Evolutionary conservation across 2,329 filamentous ascomycete genomes (phyloP).

Genomic region (Didymella pomorum): DNA sequence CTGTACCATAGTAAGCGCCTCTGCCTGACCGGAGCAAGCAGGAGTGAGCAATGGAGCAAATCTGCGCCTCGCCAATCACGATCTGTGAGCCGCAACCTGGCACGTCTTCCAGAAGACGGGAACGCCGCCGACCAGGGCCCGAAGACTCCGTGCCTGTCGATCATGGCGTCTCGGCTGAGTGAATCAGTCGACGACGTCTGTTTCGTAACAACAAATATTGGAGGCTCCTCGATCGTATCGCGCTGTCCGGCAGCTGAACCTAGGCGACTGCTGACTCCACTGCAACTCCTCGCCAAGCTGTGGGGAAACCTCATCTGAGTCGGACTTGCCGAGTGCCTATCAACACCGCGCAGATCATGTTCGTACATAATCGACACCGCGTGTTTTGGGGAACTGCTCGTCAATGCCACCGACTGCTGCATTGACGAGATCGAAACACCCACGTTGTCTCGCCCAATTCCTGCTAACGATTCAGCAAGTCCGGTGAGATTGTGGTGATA

Average conservation of each 20-base stretch:
- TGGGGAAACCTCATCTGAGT: background rate
- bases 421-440: background rate
- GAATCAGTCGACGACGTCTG: constrained; percentile 13
- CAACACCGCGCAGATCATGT: background rate
- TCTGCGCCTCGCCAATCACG: constrained; percentile 31
- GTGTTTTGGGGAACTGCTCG: background rate
- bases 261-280: too few species aligned
- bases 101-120: constrained; percentile 25
- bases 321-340: constrained; percentile 6
- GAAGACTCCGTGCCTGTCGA: constrained; percentile 31
- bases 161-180: constrained; percentile 26
- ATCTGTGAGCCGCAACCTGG: constrained; percentile 10
- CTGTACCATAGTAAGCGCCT: background rate
- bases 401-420: background rate
- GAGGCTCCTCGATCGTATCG: background rate
- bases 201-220: background rate
- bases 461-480: background rate
- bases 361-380: background rate
- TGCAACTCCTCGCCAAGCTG: too few species aligned
- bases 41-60: constrained; percentile 17
- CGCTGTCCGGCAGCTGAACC: background rate
- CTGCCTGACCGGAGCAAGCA: background rate
- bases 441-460: background rate
- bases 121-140: constrained; percentile 23
- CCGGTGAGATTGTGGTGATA: background rate